Percentiles rank a stretch among this genome's conserved stretches.
These are phyloP conservation scores for Phaeophleospora eucalypticola DNA, from an alignment of 2,329 filamentous ascomycete species.

Conservation along the genomic window DNA sequence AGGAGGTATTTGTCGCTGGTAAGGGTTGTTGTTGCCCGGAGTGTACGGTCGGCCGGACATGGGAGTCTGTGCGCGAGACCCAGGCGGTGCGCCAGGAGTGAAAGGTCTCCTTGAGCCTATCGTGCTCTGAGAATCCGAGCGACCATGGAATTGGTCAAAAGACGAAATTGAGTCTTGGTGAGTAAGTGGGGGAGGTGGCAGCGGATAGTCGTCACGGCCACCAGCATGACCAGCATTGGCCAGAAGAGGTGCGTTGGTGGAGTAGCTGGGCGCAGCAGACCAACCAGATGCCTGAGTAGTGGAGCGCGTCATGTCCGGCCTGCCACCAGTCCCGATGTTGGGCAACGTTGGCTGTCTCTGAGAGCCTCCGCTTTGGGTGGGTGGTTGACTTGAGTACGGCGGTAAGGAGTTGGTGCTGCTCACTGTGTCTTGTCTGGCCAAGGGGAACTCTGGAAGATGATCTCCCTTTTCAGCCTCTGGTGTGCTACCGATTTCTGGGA, in stretches of 20 bases:
- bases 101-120: slow-evolving; percentile 11
- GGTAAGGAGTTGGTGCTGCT: slow-evolving; percentile 41
- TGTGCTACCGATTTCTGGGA: slow-evolving; percentile 59
- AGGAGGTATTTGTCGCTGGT: slow-evolving; percentile 14
- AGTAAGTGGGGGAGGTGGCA: slow-evolving; percentile 23
- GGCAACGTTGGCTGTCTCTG: slow-evolving; percentile 38
- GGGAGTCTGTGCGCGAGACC: slow-evolving; percentile 10
- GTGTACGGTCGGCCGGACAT: slow-evolving; percentile 13
- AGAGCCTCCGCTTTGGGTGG: slow-evolving; percentile 42
- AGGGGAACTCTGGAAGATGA: slow-evolving; percentile 35
- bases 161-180: slow-evolving; percentile 25
- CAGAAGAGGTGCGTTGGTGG: slow-evolving; percentile 61
- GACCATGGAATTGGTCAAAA: slow-evolving; percentile 20
- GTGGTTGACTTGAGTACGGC: slow-evolving; percentile 50
- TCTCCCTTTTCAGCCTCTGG: slow-evolving; percentile 51
- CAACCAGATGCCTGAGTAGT: slow-evolving; percentile 54
- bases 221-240: slow-evolving; percentile 49
- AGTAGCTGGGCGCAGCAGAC: slow-evolving; percentile 53
- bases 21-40: slow-evolving; percentile 6
- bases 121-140: slow-evolving; percentile 16
- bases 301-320: slow-evolving; percentile 37
- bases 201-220: slow-evolving; percentile 13
- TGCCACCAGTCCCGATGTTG: slow-evolving; percentile 36
- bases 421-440: slow-evolving; percentile 33
- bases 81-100: slow-evolving; percentile 5